These are phyloP conservation scores for Akanthomyces dipterigenus DNA, from an alignment of 2,329 filamentous ascomycete genomes.

Conservation along the genomic window DNA sequence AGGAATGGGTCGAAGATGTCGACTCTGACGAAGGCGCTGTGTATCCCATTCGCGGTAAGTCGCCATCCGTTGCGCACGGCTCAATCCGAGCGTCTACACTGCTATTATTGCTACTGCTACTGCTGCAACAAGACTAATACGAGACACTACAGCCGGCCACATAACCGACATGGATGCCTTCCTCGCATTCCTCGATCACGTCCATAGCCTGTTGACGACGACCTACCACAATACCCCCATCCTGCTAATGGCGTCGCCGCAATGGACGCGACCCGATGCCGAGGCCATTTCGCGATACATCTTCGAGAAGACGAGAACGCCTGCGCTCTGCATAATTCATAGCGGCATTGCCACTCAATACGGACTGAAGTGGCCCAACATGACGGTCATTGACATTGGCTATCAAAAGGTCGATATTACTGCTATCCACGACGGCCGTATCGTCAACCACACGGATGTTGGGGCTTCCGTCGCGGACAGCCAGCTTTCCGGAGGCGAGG, in stretches of 20 bases:
- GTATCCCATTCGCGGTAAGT: constrained; percentile 66
- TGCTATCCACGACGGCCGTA: constrained; percentile 74
- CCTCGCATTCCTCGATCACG: constrained; percentile 85
- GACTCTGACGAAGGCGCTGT: constrained; percentile 83
- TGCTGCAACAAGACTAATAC: constrained; percentile 11
- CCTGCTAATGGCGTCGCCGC: constrained; percentile 80
- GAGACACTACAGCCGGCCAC: constrained; percentile 51
- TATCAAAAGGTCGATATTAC: constrained; percentile 90
- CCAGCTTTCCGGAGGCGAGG: constrained; percentile 70
- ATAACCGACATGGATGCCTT: constrained; percentile 91
- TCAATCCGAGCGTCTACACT: not conserved
- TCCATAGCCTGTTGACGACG: constrained; percentile 82
- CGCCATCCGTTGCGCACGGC: not conserved
- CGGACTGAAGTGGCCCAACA: constrained; percentile 65
- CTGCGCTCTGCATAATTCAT: constrained; percentile 85
- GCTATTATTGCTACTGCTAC: too few relatives aligned
- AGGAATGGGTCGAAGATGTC: constrained; percentile 81
- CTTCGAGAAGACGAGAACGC: constrained; percentile 95
- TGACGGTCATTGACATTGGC: constrained; percentile 87
- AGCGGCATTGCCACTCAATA: constrained; percentile 83
- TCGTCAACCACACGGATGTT: constrained; percentile 60
- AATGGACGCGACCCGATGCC: constrained; percentile 82
- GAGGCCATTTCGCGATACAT: constrained; percentile 88
- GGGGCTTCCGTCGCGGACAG: constrained; percentile 47
- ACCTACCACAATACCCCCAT: constrained; percentile 96